Base-by-base conservation (phyloP, 1,284 basidiomycete species). In the Mrakiaceae sp. region DNA sequence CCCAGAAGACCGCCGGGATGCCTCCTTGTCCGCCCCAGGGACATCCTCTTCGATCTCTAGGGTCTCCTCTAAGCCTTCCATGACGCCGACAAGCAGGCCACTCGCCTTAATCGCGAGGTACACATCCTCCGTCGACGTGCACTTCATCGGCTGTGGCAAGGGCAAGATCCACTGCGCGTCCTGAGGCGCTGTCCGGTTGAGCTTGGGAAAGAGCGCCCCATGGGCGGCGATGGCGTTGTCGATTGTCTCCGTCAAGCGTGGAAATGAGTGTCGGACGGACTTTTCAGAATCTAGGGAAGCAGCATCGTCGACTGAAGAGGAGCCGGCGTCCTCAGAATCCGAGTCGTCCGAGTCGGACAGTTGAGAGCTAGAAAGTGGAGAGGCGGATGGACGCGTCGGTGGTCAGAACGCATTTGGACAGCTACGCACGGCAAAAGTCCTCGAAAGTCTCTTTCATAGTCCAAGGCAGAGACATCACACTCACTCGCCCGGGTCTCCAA, bases 161-260 rank as follows among this genome's bases (percentile, higher is more conserved):
- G 91, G 87, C 1, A 96, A 80, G 68, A 98, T 85, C 88, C 93
- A 98, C 2, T 87, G 83, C 11, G 93, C 90, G 72, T 98, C 94
- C 89, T 94, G 69, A 42, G 57, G 27, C 12, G 64, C 58, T 40
- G 91, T 90, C 78, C 93, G 95, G 72, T 95, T 96, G 60, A 96
- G 82, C 74, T 98, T 98, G 0, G 95, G 93, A 72, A 98, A 98
- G 7, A 96, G 87, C 2, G 48, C 63, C 16, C 43, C 46, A 6
- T 60, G 56, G 10, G 49, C n/a, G 4, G 10, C 3, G 51, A 66
- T 39, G 5, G 50, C 58, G 5, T 44, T 14, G 48, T 52, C 6
- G 42, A 66, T 52, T 16, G 58, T 48, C 40, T 40, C 10, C 3
- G 61, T 66, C 14, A 66, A 50, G 46, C 52, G 10, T 10, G 65